Base-by-base conservation (phyloP, 345 rosid genomes). In the Combretum micranthum region DNA sequence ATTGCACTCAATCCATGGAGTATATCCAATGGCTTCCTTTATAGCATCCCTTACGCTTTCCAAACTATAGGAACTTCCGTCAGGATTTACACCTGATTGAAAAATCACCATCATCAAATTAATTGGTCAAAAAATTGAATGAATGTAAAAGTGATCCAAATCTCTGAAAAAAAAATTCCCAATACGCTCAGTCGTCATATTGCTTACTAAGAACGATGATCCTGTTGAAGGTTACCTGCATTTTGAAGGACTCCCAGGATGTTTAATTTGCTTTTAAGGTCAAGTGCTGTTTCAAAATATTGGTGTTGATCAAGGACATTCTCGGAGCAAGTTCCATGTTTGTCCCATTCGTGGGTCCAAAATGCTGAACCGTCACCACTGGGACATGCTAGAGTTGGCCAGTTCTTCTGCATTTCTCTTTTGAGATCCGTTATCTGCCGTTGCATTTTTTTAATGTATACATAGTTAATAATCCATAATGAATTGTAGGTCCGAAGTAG, bases 301-400 rank as follows among this genome's bases (percentile, higher is more conserved):
- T 53, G 65, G 44, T 80, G 96, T 22, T 87, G 97, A 68, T 79
- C 72, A 23, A 93, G 86, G 54, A 67, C 71, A 1, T 90, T 79
- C 74, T 93, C 83, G 0, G 97, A 85, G 75, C 99, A 93, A 3
- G 97, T 93, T 1, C 99, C 99, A 37, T 93, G 99, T 54, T 93
- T 93, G 39, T 82, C 85, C 99, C 99, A 93, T 64, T 93, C 97
- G 45, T 87, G 99, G 6, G 86, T 56, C 99, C 99, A 93, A 18
- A 93, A 93, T 0, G 57, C 42, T 12, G 67, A 56, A 14, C 94
- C 91, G 39, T 65, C 57, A 47, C 74, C 63, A 57, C 91, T 85
- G 1, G 99, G 97, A 47, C 99, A 93, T 16, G 96, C 73, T 22
- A 93, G 74, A 14, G 99, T 70, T 15, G 97, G 96, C 97, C 99